These are phyloP conservation scores for Suillus spraguei DNA, from an alignment of 768 basidiomycete species.

Conservation along the genomic window DNA sequence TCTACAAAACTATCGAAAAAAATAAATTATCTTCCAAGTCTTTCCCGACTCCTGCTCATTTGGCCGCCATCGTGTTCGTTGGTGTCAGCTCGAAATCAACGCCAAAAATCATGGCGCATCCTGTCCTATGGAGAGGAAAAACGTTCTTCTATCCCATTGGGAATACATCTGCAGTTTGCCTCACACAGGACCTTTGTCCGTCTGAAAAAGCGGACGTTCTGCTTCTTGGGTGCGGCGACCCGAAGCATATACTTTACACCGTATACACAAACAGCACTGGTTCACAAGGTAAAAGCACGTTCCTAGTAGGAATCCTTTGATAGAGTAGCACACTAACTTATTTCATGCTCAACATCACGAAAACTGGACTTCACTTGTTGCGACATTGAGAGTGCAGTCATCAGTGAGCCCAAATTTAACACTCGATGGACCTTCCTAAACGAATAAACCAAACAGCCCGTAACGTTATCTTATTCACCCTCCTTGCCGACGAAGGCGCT, in stretches of 20 bases:
- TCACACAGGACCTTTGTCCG: conserved; percentile 49
- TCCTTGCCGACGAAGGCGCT: conserved; percentile 27
- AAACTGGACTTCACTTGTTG: conserved; percentile 34
- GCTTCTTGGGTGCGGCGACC: conserved; percentile 60
- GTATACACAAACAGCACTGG: conserved; percentile 25
- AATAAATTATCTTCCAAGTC: background rate
- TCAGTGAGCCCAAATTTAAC: conserved; percentile 22
- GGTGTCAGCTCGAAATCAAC: background rate
- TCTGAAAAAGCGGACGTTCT: conserved; percentile 52
- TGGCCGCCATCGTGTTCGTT: background rate
- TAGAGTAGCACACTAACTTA: background rate
- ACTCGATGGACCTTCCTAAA: background rate
- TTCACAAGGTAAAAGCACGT: background rate
- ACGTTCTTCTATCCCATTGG: conserved; percentile 61
- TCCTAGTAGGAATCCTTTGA: background rate
- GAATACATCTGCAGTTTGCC: conserved; percentile 55
- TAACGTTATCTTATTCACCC: conserved; percentile 30
- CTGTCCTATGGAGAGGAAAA: conserved; percentile 45
- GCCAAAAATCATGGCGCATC: conserved; percentile 42
- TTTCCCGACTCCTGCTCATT: background rate
- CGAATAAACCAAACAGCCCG: conserved; percentile 22
- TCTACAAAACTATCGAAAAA: background rate
- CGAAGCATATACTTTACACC: conserved; percentile 55
- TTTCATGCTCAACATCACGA: conserved; percentile 20
- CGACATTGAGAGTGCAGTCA: conserved; percentile 31